Evolutionary conservation across 257 asterid species (phyloP), one percentile per base, ranked within the genome.

Genomic region (Nicotiana otophora): DNA sequence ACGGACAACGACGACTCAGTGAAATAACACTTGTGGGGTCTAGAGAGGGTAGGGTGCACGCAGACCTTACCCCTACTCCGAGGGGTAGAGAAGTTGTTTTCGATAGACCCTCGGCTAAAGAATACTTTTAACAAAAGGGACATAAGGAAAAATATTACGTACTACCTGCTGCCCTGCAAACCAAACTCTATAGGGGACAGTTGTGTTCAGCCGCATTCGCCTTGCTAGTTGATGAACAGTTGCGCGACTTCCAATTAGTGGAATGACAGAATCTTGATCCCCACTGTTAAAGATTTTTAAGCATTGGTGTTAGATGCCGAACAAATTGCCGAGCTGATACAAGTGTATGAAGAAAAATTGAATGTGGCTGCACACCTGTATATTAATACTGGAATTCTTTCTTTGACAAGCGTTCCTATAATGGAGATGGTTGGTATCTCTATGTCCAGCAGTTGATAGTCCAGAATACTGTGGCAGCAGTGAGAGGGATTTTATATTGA

Each of bases 251-350:
- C 97, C 97, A 9, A 90, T 92, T 80, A 92, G 81, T 11, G 97
- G 97, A 42, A 92, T 86, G 0, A 92, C 95, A 46, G 97, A 92
- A 87, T 92, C 97, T 87, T 92, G 95, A 88, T 92, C 97, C 1
- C 97, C 95, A 10, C 97, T 92, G 92, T 89, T 19, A 31, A 76
- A 61, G 16, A 77, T 19, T 63, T 55, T 19, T 10, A 16, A 60
- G 10, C 26, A 62, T 69, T 10, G 34, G 4, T 70, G 19, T 63
- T 63, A 20, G 83, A 74, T 4, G 46, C 51, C 1, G 12, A 72
- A 74, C 5, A 15, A 60, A 23, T 57, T 28, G 69, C 12, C 31
- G 2, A 69, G 78, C 23, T 77, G 20, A 66, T 5, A 16, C 42
- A 83, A 58, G 67, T 34, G n/a, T 10, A 42, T 39, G 26, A 46